Evolutionary conservation across 2,329 filamentous ascomycete genomes (phyloP).

Genomic region (Emmonsiellopsis sp.): DNA sequence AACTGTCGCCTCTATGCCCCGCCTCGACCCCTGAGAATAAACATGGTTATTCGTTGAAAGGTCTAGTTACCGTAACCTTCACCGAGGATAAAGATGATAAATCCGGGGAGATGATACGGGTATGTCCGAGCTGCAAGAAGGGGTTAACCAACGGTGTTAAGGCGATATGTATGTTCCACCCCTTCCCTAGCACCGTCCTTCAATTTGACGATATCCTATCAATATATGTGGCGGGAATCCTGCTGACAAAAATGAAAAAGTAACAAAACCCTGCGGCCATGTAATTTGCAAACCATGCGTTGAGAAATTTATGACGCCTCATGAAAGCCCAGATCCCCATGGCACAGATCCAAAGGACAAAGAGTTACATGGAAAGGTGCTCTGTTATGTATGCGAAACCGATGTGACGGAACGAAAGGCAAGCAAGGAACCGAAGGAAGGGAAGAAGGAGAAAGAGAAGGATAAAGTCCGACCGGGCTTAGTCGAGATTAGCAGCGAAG

Average conservation of each 20-base stretch:
- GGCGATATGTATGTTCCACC: conserved; percentile 48
- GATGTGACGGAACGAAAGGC: conserved; percentile 49
- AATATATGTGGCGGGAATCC: background rate
- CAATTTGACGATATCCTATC: background rate
- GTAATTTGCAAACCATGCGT: conserved; percentile 81
- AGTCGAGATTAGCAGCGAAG: conserved; percentile 72
- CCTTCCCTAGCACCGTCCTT: background rate
- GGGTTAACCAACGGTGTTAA: conserved; percentile 70
- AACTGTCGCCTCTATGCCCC: conserved; percentile 65
- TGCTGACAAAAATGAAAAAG: conserved; percentile 16
- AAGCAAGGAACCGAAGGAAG: conserved; percentile 22
- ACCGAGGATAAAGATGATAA: conserved; percentile 55
- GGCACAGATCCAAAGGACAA: conserved; percentile 42
- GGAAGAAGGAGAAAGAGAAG: conserved; percentile 40
- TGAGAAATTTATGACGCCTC: conserved; percentile 65
- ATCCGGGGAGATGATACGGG: conserved; percentile 38
- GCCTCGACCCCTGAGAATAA: conserved; percentile 56
- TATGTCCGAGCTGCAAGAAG: conserved; percentile 83
- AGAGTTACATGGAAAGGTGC: conserved; percentile 39
- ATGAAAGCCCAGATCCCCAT: conserved; percentile 50
- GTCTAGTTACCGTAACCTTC: conserved; percentile 67
- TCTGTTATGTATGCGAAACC: conserved; percentile 81
- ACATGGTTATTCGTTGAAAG: conserved; percentile 70
- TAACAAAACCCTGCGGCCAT: conserved; percentile 84
- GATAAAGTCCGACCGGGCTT: conserved; percentile 59